Conservation (phyloP, 805 yeast genomes). For the Lipomyces spencermartinsiae region DNA sequence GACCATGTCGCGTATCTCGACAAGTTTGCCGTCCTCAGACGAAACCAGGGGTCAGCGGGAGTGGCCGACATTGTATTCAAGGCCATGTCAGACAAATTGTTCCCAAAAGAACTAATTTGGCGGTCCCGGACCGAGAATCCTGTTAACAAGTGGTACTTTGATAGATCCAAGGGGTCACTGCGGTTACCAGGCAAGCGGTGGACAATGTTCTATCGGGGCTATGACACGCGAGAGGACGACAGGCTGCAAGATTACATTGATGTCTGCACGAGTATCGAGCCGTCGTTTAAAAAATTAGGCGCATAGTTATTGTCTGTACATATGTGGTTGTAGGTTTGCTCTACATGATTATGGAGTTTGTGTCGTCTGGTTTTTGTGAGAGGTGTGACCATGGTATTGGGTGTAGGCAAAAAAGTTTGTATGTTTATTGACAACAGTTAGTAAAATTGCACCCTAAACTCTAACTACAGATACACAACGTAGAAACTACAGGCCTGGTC, state of each 20-base stretch:
- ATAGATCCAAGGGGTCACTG: slow-evolving; percentile 59
- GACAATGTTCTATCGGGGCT: slow-evolving; percentile 33
- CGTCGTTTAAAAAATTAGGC: slow-evolving; percentile 51
- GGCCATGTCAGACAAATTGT: slow-evolving; percentile 66
- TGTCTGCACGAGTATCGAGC: slow-evolving; percentile 63
- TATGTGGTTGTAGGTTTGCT: not conserved
- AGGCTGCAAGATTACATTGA: slow-evolving; percentile 57
- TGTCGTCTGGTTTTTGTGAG: not conserved
- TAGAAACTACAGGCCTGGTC: not conserved
- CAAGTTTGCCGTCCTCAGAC: slow-evolving; percentile 87
- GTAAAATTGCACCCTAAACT: not conserved
- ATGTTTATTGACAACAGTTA: not conserved
- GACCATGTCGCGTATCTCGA: slow-evolving; percentile 76
- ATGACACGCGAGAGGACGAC: slow-evolving; percentile 39
- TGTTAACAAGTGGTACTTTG: slow-evolving; percentile 97
- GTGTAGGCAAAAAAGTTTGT: not conserved
- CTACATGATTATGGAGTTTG: not conserved
- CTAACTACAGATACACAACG: not conserved
- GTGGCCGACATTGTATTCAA: slow-evolving; percentile 94
- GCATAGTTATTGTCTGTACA: not conserved
- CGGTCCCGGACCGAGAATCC: slow-evolving; percentile 86
- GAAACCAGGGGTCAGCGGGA: slow-evolving; percentile 88
- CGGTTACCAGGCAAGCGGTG: slow-evolving; percentile 22
- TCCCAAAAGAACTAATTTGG: slow-evolving; percentile 82
- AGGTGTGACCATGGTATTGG: not conserved